These are phyloP conservation scores for Mycena polygramma DNA, from an alignment of 768 basidiomycete species.

Conservation along the genomic window DNA sequence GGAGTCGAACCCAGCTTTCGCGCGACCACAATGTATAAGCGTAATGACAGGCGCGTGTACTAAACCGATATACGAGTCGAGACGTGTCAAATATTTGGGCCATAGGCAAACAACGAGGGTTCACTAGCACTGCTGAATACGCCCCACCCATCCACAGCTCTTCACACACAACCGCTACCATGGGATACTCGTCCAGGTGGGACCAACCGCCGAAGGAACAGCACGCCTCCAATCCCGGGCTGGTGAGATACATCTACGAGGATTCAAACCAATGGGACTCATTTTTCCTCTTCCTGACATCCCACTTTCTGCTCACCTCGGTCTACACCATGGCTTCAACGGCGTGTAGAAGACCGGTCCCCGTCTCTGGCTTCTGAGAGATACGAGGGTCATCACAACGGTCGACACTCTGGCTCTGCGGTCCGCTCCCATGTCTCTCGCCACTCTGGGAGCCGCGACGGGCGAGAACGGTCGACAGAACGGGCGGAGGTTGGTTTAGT, in stretches of 20 bases:
- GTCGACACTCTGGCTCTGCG: constrained; percentile 16
- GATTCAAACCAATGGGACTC: constrained; percentile 18
- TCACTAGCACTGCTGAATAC: neutral
- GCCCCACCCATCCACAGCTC: neutral
- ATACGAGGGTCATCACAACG: neutral
- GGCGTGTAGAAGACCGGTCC: constrained; percentile 19
- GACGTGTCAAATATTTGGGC: neutral
- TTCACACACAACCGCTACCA: neutral
- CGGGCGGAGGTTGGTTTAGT: constrained; percentile 18
- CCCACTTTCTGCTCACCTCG: constrained; percentile 23
- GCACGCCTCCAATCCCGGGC: constrained; percentile 10
- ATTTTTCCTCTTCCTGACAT: constrained; percentile 25
- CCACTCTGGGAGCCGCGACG: neutral
- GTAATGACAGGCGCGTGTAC: constrained; percentile 30
- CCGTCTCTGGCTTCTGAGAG: constrained; percentile 20
- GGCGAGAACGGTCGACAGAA: constrained; percentile 8
- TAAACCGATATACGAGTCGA: constrained; percentile 32
- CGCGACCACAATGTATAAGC: constrained; percentile 17
- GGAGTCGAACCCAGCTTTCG: constrained; percentile 36
- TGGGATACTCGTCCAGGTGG: constrained; percentile 37
- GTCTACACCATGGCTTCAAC: constrained; percentile 20
- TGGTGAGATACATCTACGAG: constrained; percentile 33
- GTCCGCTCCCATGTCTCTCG: constrained; percentile 16
- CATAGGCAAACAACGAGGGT: neutral
- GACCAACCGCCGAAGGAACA: constrained; percentile 24